Conservation (phyloP, 129 eudicot genomes). For the Helichrysum umbraculigerum region DNA sequence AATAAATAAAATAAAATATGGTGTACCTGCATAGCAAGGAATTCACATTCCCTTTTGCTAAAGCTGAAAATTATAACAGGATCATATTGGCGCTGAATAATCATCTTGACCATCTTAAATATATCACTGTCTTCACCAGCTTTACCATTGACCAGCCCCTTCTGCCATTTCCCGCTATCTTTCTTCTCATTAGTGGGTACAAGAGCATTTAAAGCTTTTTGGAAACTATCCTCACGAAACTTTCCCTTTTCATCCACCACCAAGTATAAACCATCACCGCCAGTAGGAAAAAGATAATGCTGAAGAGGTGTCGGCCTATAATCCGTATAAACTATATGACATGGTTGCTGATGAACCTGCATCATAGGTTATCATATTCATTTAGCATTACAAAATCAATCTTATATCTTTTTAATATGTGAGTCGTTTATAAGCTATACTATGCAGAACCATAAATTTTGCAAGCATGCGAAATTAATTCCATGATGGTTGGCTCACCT, state of each 20-base stretch:
- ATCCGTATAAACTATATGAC: constrained; percentile 98
- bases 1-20: not conserved
- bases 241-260: constrained; percentile 96
- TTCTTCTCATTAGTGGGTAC: constrained; percentile 65
- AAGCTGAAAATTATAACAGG: constrained; percentile 96
- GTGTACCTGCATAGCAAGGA: constrained; percentile 95
- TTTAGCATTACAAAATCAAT: not conserved
- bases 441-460: not conserved
- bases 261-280: constrained; percentile 93
- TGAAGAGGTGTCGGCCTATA: constrained; percentile 99
- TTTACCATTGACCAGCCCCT: constrained; percentile 75
- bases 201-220: constrained; percentile 89
- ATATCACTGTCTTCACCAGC: constrained; percentile 96
- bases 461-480: not conserved
- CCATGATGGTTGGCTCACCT: constrained; percentile 43
- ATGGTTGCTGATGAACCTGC: constrained; percentile 99
- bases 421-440: not conserved
- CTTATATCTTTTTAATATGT: not conserved
- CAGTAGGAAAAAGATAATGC: constrained; percentile 90
- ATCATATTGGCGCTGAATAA: constrained; percentile 93
- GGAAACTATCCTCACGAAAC: constrained; percentile 98
- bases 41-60: constrained; percentile 98
- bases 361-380: constrained; percentile 30
- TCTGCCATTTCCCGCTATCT: constrained; percentile 82
- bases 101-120: constrained; percentile 97